A percentile compares a stretch with the other conserved stretches of the same genome.
Conservation (phyloP, 2,329 filamentous ascomycete species). For the Diaporthe sp. region DNA sequence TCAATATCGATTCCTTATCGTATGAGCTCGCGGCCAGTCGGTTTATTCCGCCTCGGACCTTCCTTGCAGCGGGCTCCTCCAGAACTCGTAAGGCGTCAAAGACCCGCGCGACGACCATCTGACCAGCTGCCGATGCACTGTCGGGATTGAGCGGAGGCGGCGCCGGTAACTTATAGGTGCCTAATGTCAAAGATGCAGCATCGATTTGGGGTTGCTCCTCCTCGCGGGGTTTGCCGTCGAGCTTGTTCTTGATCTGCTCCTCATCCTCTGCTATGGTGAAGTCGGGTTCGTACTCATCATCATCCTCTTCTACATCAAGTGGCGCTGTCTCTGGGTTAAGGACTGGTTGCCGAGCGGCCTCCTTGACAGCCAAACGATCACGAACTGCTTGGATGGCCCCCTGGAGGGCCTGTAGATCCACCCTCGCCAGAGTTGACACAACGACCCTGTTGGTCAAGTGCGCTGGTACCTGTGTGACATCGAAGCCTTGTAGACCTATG, state of each 20-base stretch:
- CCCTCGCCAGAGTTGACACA: slow-evolving; percentile 80
- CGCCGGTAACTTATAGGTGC: slow-evolving; percentile 83
- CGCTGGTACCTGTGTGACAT: slow-evolving; percentile 83
- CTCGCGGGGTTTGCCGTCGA: slow-evolving; percentile 77
- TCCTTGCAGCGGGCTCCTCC: slow-evolving; percentile 75
- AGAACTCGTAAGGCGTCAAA: slow-evolving; percentile 83
- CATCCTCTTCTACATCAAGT: slow-evolving; percentile 80
- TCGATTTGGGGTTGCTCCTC: slow-evolving; percentile 61
- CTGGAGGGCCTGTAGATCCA: slow-evolving; percentile 78
- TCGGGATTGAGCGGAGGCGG: slow-evolving; percentile 81
- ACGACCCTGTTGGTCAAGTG: slow-evolving; percentile 85
- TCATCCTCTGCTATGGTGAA: slow-evolving; percentile 83
- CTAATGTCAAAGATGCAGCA: slow-evolving; percentile 73
- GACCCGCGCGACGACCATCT: slow-evolving; percentile 81
- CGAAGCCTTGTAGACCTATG: slow-evolving; percentile 80
- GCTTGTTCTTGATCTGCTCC: slow-evolving; percentile 83
- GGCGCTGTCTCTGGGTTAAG: slow-evolving; percentile 72
- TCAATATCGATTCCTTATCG: slow-evolving; percentile 91
- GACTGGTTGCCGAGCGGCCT: slow-evolving; percentile 59
- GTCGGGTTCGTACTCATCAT: slow-evolving; percentile 92
- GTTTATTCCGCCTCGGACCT: slow-evolving; percentile 81
- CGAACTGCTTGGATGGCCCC: slow-evolving; percentile 77
- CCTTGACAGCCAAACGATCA: slow-evolving; percentile 62
- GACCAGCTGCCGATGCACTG: slow-evolving; percentile 80
- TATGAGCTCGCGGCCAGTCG: slow-evolving; percentile 87